These are phyloP conservation scores for Peronospora destructor DNA, from an alignment of 352 stramenopile genomes.

Conservation along the genomic window DNA sequence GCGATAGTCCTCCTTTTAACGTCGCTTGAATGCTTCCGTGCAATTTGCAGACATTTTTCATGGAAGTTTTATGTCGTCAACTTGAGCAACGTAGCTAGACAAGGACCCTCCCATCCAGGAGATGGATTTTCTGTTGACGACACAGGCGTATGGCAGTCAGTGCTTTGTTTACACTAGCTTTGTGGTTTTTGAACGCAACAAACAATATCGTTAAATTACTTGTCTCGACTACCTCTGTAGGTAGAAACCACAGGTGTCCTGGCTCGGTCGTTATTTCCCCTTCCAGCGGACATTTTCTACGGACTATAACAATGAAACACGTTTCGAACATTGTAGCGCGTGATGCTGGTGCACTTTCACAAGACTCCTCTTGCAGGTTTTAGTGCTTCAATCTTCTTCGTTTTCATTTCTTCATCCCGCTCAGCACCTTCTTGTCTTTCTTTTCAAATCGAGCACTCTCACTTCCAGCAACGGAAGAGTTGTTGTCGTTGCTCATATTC, in stretches of 20 bases:
- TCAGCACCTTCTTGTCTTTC: slow-evolving; percentile 8
- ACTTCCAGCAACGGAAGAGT: slow-evolving; percentile 14
- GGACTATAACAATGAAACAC: too few species aligned
- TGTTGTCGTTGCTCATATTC: slow-evolving; percentile 19
- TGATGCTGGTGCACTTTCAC: slow-evolving; percentile 4
- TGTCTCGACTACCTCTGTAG: slow-evolving; percentile 11
- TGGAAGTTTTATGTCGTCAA: too few species aligned
- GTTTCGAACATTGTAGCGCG: too few species aligned
- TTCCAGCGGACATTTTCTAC: too few species aligned
- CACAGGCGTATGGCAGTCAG: not conserved
- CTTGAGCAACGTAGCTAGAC: too few species aligned
- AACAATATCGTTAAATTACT: slow-evolving; percentile 24
- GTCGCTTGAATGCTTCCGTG: too few species aligned
- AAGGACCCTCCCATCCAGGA: too few species aligned
- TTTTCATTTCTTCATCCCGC: slow-evolving; percentile 3
- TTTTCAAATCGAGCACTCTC: slow-evolving; percentile 11
- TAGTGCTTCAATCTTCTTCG: slow-evolving; percentile 9
- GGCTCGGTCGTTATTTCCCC: too few species aligned
- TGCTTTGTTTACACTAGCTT: not conserved
- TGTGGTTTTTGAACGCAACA: slow-evolving; percentile 1
- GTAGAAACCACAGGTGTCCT: not conserved
- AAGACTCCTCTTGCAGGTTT: slow-evolving; percentile 17
- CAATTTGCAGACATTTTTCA: too few species aligned
- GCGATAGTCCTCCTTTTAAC: too few species aligned
- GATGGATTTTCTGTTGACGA: slow-evolving; percentile 1